These are phyloP conservation scores for Rosa persica DNA, from an alignment of 306 rosid species.

Conservation along the genomic window DNA sequence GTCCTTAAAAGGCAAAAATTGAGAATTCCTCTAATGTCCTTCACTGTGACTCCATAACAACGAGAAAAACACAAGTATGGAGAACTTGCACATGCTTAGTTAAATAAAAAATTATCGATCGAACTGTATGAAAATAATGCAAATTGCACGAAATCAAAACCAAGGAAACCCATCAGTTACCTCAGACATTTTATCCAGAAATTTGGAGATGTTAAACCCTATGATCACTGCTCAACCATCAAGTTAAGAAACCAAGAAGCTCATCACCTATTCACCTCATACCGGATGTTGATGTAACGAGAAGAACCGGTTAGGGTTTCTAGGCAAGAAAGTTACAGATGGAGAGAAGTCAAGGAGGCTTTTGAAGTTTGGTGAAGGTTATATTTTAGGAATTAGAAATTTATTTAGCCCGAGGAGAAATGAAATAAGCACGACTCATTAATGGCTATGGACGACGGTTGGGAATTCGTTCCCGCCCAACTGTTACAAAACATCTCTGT, in stretches of 20 bases:
- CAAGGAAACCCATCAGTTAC: background rate
- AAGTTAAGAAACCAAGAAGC: constrained; percentile 28
- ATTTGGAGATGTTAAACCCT: constrained; percentile 28
- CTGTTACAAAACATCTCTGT: too few species aligned
- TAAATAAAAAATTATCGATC: background rate
- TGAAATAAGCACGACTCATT: too few species aligned
- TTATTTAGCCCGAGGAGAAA: too few species aligned
- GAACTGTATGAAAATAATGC: background rate
- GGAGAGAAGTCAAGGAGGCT: too few species aligned
- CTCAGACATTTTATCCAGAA: constrained; percentile 15
- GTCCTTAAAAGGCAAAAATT: background rate
- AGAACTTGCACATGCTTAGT: too few species aligned
- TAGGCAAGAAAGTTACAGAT: too few species aligned
- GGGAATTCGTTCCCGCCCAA: too few species aligned
- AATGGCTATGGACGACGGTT: too few species aligned
- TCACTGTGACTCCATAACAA: too few species aligned
- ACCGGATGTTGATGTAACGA: constrained; percentile 38
- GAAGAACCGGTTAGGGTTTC: background rate
- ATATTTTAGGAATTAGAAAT: too few species aligned
- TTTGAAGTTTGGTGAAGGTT: too few species aligned
- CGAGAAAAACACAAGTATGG: too few species aligned
- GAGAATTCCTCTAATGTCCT: background rate
- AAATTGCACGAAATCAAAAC: background rate
- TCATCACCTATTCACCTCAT: background rate
- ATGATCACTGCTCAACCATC: constrained; percentile 7